Evolutionary conservation across 2,329 filamentous ascomycete species (phyloP).

Genomic region (Tolypocladium nubicola): DNA sequence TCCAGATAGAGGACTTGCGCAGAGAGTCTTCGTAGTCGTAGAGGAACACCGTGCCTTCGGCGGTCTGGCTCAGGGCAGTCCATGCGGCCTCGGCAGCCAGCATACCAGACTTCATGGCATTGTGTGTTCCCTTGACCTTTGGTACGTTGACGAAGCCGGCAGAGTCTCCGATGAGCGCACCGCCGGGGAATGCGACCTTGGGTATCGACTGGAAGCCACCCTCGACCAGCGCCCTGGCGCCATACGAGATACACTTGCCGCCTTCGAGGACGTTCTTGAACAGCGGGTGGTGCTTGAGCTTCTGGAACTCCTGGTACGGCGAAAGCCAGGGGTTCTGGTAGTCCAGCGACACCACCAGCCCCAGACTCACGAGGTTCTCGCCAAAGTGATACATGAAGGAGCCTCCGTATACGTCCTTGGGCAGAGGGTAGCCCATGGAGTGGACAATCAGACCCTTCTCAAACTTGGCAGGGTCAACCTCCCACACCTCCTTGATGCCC

Average conservation of each 20-base stretch:
- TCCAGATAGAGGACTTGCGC: slow-evolving; percentile 81
- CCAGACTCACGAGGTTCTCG: slow-evolving; percentile 88
- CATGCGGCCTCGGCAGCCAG: slow-evolving; percentile 87
- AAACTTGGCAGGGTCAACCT: slow-evolving; percentile 88
- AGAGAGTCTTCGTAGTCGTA: slow-evolving; percentile 90
- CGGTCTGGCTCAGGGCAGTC: slow-evolving; percentile 51
- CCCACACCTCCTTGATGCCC: slow-evolving; percentile 96
- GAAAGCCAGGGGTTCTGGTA: slow-evolving; percentile 96
- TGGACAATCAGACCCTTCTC: slow-evolving; percentile 76
- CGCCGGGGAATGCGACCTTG: slow-evolving; percentile 91
- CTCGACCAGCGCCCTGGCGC: slow-evolving; percentile 81
- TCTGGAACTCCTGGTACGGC: slow-evolving; percentile 93
- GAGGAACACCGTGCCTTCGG: slow-evolving; percentile 70
- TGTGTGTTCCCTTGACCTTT: slow-evolving; percentile 97
- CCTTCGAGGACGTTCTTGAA: slow-evolving; percentile 83
- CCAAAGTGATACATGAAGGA: slow-evolving; percentile 99
- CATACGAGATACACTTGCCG: slow-evolving; percentile 95
- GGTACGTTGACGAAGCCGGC: slow-evolving; percentile 96
- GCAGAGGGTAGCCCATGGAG: slow-evolving; percentile 85
- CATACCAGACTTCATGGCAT: slow-evolving; percentile 96
- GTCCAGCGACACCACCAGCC: slow-evolving; percentile 85
- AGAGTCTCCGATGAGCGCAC: slow-evolving; percentile 89
- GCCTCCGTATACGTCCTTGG: slow-evolving; percentile 84
- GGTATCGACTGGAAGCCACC: slow-evolving; percentile 97
- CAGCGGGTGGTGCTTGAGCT: slow-evolving; percentile 94